Percentiles rank a stretch among this genome's conserved stretches.
Evolutionary conservation across 495 filamentous ascomycete genomes (phyloP).

Genomic region (Aspergillus carlsbadensis): DNA sequence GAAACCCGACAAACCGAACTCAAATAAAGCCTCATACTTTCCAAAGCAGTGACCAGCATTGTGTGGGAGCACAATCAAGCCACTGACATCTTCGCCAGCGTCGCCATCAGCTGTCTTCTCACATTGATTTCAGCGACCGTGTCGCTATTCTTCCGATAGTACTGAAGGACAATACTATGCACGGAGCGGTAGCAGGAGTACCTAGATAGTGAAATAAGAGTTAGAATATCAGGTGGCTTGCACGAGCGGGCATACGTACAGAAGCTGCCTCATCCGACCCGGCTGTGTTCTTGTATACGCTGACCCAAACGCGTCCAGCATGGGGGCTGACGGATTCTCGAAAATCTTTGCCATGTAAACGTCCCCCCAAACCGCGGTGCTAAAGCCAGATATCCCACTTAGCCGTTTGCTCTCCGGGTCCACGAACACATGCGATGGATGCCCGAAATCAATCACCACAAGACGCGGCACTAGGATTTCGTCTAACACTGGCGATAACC

Average conservation of each 20-base stretch:
- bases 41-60: neutral
- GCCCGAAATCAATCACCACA: constrained; percentile 56
- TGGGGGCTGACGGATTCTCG: constrained; percentile 32
- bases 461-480: constrained; percentile 56
- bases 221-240: neutral
- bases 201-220: constrained; percentile 18
- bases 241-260: constrained; percentile 28
- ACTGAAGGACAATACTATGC: constrained; percentile 38
- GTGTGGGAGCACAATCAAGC: neutral
- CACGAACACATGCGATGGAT: constrained; percentile 57
- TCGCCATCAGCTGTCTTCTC: constrained; percentile 35
- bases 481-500: constrained; percentile 51
- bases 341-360: constrained; percentile 46
- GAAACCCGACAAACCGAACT: neutral
- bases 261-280: constrained; percentile 30
- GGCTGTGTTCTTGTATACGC: constrained; percentile 19
- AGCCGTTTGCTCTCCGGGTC: constrained; percentile 46
- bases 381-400: constrained; percentile 46
- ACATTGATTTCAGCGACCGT: constrained; percentile 39
- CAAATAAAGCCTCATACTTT: neutral
- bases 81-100: constrained; percentile 26
- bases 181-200: constrained; percentile 45
- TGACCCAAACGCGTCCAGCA: constrained; percentile 42
- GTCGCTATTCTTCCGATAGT: constrained; percentile 37
- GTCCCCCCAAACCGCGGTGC: constrained; percentile 51